Evolutionary conservation across 2,329 filamentous ascomycete species (phyloP).

Genomic region (Periconia digitata): DNA sequence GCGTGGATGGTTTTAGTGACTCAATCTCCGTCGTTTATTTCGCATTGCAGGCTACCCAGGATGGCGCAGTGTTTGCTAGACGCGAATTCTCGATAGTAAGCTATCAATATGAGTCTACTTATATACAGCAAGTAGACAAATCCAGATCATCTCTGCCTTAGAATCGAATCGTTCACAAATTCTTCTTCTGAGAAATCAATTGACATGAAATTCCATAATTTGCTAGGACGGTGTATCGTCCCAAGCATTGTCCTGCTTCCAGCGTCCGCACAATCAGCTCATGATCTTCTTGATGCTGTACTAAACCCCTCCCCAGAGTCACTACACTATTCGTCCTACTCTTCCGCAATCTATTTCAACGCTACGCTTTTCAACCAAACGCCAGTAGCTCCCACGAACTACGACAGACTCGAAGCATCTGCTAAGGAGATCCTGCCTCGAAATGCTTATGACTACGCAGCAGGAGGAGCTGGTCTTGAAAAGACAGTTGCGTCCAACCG

Average conservation of each 20-base stretch:
- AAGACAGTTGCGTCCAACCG: slow-evolving; percentile 13
- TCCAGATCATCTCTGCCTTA: neutral
- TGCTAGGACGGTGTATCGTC: neutral
- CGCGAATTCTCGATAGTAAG: too few relatives aligned
- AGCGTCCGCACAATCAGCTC: slow-evolving; percentile 11
- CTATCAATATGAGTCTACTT: too few relatives aligned
- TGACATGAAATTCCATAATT: neutral
- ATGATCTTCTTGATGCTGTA: slow-evolving; percentile 13
- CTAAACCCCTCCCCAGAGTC: slow-evolving; percentile 9
- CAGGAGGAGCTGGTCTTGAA: slow-evolving; percentile 13
- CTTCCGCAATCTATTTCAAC: slow-evolving; percentile 15
- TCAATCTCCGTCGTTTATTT: too few relatives aligned
- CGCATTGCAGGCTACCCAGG: neutral
- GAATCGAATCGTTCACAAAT: neutral
- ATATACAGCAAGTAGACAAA: too few relatives aligned
- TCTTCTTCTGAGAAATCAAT: neutral
- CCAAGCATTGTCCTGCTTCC: neutral
- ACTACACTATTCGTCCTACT: slow-evolving; percentile 13
- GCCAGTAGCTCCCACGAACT: slow-evolving; percentile 14
- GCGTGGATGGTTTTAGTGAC: too few relatives aligned
- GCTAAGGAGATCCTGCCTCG: slow-evolving; percentile 9
- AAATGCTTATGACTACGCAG: slow-evolving; percentile 13
- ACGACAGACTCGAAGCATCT: slow-evolving; percentile 13
- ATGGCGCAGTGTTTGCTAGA: too few relatives aligned
- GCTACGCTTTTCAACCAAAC: slow-evolving; percentile 13